These are phyloP conservation scores for Puccinellia tenuiflora DNA, from an alignment of 176 grass and related monocot species.

Conservation along the genomic window DNA sequence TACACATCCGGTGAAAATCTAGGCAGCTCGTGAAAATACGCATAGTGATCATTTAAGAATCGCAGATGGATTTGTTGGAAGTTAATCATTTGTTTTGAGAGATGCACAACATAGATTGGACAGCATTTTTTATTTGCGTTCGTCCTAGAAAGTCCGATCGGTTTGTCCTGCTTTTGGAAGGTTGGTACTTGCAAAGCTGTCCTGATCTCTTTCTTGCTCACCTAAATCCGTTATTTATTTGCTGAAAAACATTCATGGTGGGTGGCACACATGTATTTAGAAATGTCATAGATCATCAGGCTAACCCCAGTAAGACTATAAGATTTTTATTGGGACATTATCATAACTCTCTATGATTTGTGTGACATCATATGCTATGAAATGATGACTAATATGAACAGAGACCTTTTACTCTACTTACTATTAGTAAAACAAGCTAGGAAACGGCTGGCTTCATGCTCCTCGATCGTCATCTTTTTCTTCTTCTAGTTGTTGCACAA, in stretches of 20 bases:
- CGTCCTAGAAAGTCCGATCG: neutral
- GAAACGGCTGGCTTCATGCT: neutral
- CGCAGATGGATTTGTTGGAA: too few species aligned
- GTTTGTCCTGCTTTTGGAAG: neutral
- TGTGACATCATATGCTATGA: neutral
- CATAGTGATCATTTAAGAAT: too few species aligned
- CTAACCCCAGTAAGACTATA: neutral
- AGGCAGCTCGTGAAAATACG: too few species aligned
- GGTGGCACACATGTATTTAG: neutral
- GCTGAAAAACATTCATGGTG: neutral
- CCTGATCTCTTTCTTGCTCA: neutral
- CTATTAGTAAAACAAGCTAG: slow-evolving; percentile 6
- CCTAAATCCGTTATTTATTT: neutral
- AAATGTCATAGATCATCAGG: neutral
- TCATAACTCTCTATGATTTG: neutral
- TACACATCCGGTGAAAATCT: too few species aligned
- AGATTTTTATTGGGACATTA: neutral
- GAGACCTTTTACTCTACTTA: neutral
- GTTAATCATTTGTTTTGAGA: neutral
- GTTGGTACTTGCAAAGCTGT: neutral
- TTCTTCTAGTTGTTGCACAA: neutral
- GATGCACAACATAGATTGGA: neutral
- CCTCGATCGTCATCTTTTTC: neutral
- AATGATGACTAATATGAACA: neutral
- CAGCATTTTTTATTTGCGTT: neutral